Base-by-base conservation (phyloP, 306 rosid genomes). In the Corylus americana region DNA sequence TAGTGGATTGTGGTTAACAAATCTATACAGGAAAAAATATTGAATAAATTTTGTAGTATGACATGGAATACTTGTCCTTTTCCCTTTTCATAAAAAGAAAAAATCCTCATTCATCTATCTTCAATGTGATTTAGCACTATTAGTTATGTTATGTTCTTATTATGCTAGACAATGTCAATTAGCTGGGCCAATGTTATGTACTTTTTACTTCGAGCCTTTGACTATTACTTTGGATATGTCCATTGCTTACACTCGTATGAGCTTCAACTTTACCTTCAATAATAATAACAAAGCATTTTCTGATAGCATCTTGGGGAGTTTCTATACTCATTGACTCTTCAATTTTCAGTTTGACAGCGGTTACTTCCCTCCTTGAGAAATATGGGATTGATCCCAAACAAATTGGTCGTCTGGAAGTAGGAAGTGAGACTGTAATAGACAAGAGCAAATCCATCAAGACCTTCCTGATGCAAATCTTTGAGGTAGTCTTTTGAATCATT, bases 361-460 rank as follows among this genome's bases (percentile, higher is more conserved):
- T 96, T 78, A 81, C 81, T 47, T 85, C 92, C 74, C 99, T 96
- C 84, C 94, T 96, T 81, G 94, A 90, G 70, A 93, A 96, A 78
- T 96, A 93, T 82, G 90, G 79, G 68, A 74, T 96, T 85, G 96
- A 96, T 74, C 93, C 96, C 79, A 90, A 93, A 85, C 96, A 93
- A 88, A 93, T 95, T 86, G 99, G 99, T 80, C 99, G 99, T 55
- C 85, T 96, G 63, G 99, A 93, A 90, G 99, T 96, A 47, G 99
- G 99, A 77, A 96, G 97, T 14, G 99, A 96, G 89, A 96, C 99
- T 71, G 98, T 93, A 76, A 93, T 96, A 76, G 99, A 96, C 94
- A 96, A 96, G 86, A 96, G 99, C 92, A 96, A 96, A 81, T 96
- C 99, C 68, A 93, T 96, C 77, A 96, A 96, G 94, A 91, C 99